Conservation (phyloP, 192 early-diverging fungal genomes). For the Dimargaris verticillata region DNA sequence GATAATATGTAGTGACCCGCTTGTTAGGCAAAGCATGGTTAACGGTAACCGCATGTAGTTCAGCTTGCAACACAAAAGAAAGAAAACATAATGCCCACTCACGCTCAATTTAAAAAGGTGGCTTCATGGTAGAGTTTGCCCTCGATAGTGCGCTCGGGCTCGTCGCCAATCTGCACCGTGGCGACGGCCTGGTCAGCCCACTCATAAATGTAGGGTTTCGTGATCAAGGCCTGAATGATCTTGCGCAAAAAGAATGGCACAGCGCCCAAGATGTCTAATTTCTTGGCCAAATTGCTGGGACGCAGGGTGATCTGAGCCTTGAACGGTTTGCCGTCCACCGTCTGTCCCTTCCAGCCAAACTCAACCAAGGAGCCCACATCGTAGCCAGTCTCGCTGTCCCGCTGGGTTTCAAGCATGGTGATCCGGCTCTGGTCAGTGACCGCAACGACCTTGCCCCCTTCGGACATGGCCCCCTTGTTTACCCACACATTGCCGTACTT, state of each 20-base stretch:
- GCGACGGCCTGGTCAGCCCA: constrained; percentile 66
- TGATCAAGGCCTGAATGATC: constrained; percentile 80
- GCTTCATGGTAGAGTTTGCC: constrained; percentile 74
- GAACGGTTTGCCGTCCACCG: constrained; percentile 43
- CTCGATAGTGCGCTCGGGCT: constrained; percentile 43
- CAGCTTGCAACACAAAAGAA: neutral
- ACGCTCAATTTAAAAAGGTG: constrained; percentile 36
- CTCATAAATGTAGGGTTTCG: constrained; percentile 86
- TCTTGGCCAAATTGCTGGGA: constrained; percentile 47
- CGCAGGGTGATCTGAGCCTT: constrained; percentile 45
- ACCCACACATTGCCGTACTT: constrained; percentile 46
- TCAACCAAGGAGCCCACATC: constrained; percentile 52
- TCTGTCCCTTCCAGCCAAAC: constrained; percentile 68
- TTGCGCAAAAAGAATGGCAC: constrained; percentile 82
- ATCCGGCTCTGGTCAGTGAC: constrained; percentile 62
- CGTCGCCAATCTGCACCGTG: constrained; percentile 40
- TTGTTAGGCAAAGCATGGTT: too few relatives aligned
- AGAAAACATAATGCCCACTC: neutral
- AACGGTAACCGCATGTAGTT: too few relatives aligned
- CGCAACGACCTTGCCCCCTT: constrained; percentile 45
- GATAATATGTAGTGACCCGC: too few relatives aligned
- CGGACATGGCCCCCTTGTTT: constrained; percentile 56
- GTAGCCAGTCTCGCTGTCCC: constrained; percentile 75
- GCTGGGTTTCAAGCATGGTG: constrained; percentile 33
- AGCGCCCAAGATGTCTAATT: constrained; percentile 80